phyloP scores from a whole-genome alignment of 2,329 filamentous ascomycete genomes.

The Tolypocladium nubicola region DNA sequence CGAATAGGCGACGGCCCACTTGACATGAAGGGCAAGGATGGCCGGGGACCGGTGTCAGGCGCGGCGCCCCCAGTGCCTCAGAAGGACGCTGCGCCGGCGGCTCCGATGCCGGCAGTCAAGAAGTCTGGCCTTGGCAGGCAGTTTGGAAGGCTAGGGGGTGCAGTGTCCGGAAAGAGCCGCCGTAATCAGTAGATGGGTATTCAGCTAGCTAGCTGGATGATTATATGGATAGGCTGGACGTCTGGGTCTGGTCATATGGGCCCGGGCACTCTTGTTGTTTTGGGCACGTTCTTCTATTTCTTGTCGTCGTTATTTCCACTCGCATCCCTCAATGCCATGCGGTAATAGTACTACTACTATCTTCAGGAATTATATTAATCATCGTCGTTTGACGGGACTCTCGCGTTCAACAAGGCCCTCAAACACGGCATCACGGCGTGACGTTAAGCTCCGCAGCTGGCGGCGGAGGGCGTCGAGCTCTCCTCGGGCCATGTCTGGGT shows the following conservation, averaged over 20 bases:
- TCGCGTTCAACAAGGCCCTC: constrained; percentile 58
- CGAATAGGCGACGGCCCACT: constrained; percentile 29
- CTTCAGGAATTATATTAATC: constrained; percentile 1
- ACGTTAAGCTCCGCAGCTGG: constrained; percentile 51
- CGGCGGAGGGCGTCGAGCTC: constrained; percentile 58
- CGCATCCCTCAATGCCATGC: not conserved
- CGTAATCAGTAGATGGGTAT: constrained; percentile 20
- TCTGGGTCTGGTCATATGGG: not conserved
- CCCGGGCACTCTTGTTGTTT: not conserved
- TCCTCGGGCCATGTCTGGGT: constrained; percentile 56
- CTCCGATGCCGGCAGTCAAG: constrained; percentile 40
- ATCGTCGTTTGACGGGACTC: constrained; percentile 36
- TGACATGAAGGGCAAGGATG: constrained; percentile 30
- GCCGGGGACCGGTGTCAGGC: constrained; percentile 16
- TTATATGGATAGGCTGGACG: not conserved
- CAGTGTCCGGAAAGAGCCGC: constrained; percentile 54
- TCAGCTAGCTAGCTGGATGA: not conserved
- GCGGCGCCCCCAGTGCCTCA: constrained; percentile 30
- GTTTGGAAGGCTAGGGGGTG: constrained; percentile 61
- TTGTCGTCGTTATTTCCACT: not conserved
- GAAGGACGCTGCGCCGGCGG: constrained; percentile 35
- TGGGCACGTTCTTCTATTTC: not conserved
- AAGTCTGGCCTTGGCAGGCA: constrained; percentile 55
- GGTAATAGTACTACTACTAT: fast-evolving
- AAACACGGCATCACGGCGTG: constrained; percentile 61